Percentiles rank a stretch among this genome's conserved stretches.
These are phyloP conservation scores for Fusarium incarnatum DNA, from an alignment of 2,329 filamentous ascomycete genomes.

Conservation along the genomic window DNA sequence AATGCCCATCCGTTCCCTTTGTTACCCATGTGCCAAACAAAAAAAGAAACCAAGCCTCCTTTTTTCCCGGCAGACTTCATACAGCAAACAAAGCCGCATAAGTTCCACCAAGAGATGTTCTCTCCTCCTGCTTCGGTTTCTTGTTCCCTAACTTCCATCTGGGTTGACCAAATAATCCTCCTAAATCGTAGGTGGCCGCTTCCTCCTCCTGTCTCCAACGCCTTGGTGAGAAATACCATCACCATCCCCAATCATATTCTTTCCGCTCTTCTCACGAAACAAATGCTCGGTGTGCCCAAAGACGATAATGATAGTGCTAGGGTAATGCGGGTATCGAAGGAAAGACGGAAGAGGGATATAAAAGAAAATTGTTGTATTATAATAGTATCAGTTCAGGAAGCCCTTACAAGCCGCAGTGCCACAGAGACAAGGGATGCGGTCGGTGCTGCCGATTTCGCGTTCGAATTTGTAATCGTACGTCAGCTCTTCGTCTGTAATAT, in stretches of 20 bases:
- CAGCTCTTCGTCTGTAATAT: slow-evolving; percentile 86
- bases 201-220: slow-evolving; percentile 31
- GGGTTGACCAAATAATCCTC: slow-evolving; percentile 22
- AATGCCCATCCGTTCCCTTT: slow-evolving; percentile 14
- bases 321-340: slow-evolving; percentile 12
- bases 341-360: not conserved
- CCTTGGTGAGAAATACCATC: slow-evolving; percentile 35
- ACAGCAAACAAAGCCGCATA: slow-evolving; percentile 3
- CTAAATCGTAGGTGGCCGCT: slow-evolving; percentile 6
- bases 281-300: slow-evolving; percentile 15
- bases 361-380: slow-evolving; percentile 31
- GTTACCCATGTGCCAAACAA: slow-evolving; percentile 26
- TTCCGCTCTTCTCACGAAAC: slow-evolving; percentile 14
- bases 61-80: slow-evolving; percentile 12
- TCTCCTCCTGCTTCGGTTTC: not conserved
- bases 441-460: slow-evolving; percentile 91
- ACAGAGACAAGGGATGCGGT: slow-evolving; percentile 97
- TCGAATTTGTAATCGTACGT: slow-evolving; percentile 99
- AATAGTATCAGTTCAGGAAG: slow-evolving; percentile 84
- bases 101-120: slow-evolving; percentile 1
- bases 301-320: slow-evolving; percentile 8
- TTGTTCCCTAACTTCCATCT: slow-evolving; percentile 5
- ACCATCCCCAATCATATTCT: slow-evolving; percentile 34
- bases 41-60: slow-evolving; percentile 22
- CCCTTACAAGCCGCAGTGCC: slow-evolving; percentile 97